Evolutionary conservation across 139 green algal genomes (phyloP).

Genomic region (Auxenochlorella pyrenoidosa): DNA sequence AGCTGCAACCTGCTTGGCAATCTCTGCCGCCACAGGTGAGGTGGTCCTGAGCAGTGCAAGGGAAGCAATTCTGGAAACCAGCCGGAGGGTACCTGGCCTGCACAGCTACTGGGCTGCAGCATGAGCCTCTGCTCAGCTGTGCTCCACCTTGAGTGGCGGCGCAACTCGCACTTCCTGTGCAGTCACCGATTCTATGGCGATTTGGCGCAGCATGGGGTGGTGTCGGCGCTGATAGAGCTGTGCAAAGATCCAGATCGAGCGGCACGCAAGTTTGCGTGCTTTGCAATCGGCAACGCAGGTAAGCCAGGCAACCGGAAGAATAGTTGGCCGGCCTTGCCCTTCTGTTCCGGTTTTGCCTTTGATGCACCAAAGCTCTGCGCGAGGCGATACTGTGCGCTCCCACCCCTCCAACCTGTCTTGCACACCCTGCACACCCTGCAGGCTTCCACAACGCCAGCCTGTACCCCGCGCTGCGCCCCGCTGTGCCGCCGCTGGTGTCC

Average conservation of each 20-base stretch:
- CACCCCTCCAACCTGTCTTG: neutral
- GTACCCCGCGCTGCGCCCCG: slow-evolving; percentile 79
- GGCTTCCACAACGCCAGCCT: slow-evolving; percentile 91
- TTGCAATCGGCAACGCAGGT: slow-evolving; percentile 94
- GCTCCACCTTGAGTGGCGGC: neutral
- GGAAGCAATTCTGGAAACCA: too few relatives aligned
- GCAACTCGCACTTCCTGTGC: slow-evolving; percentile 78
- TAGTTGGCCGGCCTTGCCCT: neutral
- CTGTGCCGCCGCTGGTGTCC: slow-evolving; percentile 78
- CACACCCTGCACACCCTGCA: slow-evolving; percentile 26
- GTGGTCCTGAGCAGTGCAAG: neutral
- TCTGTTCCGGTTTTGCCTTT: neutral
- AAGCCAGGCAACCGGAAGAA: neutral
- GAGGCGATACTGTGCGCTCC: too few relatives aligned
- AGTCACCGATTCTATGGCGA: slow-evolving; percentile 86
- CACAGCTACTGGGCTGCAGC: too few relatives aligned
- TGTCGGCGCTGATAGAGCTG: slow-evolving; percentile 83
- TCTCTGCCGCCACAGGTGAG: slow-evolving; percentile 83
- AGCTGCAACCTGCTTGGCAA: slow-evolving; percentile 94
- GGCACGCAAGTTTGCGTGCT: slow-evolving; percentile 98
- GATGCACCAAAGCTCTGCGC: too few relatives aligned
- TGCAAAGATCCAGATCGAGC: slow-evolving; percentile 84
- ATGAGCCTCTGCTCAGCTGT: neutral
- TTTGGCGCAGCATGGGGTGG: slow-evolving; percentile 68
- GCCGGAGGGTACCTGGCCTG: too few relatives aligned